Evolutionary conservation across 2,329 filamentous ascomycete species (phyloP), one percentile per base, ranked within the genome.

Genomic region (Fusarium proliferatum): DNA sequence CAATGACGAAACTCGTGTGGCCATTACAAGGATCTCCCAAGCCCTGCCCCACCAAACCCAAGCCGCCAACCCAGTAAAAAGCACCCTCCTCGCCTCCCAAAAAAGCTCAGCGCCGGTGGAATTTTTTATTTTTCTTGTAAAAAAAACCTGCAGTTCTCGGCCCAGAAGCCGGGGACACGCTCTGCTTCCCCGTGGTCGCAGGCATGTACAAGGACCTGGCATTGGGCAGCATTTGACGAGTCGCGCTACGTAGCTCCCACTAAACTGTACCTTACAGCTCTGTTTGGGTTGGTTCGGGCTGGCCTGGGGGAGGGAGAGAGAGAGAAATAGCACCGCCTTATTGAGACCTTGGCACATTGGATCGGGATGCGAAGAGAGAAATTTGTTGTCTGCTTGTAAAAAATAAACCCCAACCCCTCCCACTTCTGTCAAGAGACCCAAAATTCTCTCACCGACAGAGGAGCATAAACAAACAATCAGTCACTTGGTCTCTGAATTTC

Each of bases 1-100:
- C 75, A 71, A 77, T 75, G 76, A 76, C 76, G 75, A 67, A 72
- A 74, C 75, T 60, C 58, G 62, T 74, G 67, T 77, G 71, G 69
- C 64, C 71, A 30, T 46, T 49, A 60, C 65, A 76, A 69, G 73
- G 73, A 71, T 67, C 69, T 51, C 58, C 49, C 51, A 55, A 73
- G 67, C 73, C 67, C 66, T 70, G 76, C 64, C 69, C 75, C 75
- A 67, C 72, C 51, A 65, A 55, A 66, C 49, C 51, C 60, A 61
- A 46, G n/a, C 3, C 30, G 42, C 43, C 30, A 67, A 42, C 41
- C 69, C 69, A 72, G 58, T 63, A 49, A 60, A 39, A 39, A 38
- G 16, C 34, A 23, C 16, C 28, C 26, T 30, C 26, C n/a, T 28
- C 15, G 30, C n/a, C 55, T 9, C 49, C 57, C n/a, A 66, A 74